Conservation (phyloP, 441 rosid species). For the Sinapis alba region DNA sequence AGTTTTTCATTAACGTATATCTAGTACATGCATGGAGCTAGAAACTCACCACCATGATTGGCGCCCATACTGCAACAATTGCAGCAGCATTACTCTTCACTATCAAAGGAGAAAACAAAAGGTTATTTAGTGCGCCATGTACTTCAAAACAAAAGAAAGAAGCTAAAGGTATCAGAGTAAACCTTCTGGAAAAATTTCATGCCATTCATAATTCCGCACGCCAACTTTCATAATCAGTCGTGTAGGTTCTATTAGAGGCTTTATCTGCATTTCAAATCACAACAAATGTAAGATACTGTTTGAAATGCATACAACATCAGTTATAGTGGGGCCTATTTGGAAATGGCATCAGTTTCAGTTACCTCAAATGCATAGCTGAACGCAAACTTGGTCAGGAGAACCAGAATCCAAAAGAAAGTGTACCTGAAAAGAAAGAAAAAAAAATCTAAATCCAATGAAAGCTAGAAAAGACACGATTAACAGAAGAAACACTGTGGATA, state of each 20-base stretch:
- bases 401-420: slow-evolving; percentile 88
- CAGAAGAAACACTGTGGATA: slow-evolving; percentile 24
- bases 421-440: slow-evolving; percentile 55
- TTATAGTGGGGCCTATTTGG: background rate
- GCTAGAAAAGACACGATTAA: slow-evolving; percentile 16
- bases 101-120: slow-evolving; percentile 39
- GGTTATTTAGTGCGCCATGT: background rate
- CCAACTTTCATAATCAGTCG: slow-evolving; percentile 79
- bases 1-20: background rate
- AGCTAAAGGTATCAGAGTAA: slow-evolving; percentile 9
- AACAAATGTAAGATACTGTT: slow-evolving; percentile 5
- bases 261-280: slow-evolving; percentile 65
- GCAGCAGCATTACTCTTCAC: slow-evolving; percentile 95
- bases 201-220: slow-evolving; percentile 80
- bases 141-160: slow-evolving; percentile 17
- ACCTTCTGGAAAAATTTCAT: slow-evolving; percentile 92
- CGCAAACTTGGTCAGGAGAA: slow-evolving; percentile 68
- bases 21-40: slow-evolving; percentile 12
- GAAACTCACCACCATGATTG: slow-evolving; percentile 87
- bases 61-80: slow-evolving; percentile 95
- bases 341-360: slow-evolving; percentile 17
- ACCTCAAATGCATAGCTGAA: slow-evolving; percentile 98
- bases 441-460: slow-evolving; percentile 13
- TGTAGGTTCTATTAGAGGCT: slow-evolving; percentile 88
- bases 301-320: slow-evolving; percentile 12